Evolutionary conservation across 73 alveolate genomes (phyloP).

Genomic region (Paramecium biaurelia): DNA sequence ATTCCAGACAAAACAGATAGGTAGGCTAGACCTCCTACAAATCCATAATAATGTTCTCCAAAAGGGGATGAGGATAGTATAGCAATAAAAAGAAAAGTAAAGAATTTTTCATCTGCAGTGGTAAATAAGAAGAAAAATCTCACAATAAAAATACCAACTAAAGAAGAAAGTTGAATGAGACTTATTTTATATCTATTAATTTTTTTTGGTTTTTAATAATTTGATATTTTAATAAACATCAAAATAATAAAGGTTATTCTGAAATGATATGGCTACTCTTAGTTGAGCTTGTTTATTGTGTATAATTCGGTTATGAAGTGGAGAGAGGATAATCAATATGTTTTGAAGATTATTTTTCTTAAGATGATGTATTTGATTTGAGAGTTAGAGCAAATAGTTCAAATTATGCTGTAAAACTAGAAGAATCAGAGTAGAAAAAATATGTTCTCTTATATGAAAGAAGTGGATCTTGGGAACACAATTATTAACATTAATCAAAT

Average conservation of each 20-base stretch:
- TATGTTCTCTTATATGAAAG: background rate
- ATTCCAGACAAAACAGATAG: conserved; percentile 36
- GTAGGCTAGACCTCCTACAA: background rate
- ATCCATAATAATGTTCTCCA: conserved; percentile 12
- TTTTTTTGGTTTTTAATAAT: background rate
- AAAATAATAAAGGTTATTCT: background rate
- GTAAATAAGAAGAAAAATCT: background rate
- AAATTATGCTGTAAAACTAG: background rate
- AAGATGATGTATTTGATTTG: conserved; percentile 15
- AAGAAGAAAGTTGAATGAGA: conserved; percentile 17
- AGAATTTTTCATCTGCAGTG: conserved; percentile 23
- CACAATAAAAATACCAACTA: conserved; percentile 29
- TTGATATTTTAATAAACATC: background rate
- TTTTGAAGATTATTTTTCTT: background rate
- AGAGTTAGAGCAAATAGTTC: background rate
- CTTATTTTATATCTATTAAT: background rate
- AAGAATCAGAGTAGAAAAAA: background rate
- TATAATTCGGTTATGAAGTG: background rate
- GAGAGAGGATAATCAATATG: background rate
- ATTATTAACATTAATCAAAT: background rate
- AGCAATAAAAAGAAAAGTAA: background rate
- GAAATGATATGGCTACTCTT: background rate
- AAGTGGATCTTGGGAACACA: background rate
- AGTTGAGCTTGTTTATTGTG: background rate
- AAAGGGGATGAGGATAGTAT: conserved; percentile 36